A percentile compares a stretch with the other conserved stretches of the same genome.
Evolutionary conservation across 2,329 filamentous ascomycete species (phyloP).

Genomic region (Xylariales sp.): DNA sequence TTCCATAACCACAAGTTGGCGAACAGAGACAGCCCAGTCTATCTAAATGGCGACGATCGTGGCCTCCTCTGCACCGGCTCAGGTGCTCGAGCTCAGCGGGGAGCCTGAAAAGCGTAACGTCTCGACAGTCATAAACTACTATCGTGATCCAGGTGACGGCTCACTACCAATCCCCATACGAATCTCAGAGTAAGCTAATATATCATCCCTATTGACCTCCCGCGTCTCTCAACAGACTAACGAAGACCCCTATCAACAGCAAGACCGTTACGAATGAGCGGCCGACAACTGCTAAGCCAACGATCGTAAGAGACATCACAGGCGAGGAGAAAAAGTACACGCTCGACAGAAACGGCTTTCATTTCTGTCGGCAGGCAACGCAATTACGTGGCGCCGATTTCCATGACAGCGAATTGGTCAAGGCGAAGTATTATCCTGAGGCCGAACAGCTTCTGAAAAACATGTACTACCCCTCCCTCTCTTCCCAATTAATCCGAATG

Average conservation of each 20-base stretch:
- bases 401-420: conserved; percentile 68
- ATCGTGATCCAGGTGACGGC: conserved; percentile 47
- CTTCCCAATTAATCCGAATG: conserved; percentile 58
- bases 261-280: conserved; percentile 57
- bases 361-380: conserved; percentile 51
- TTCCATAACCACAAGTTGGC: background rate
- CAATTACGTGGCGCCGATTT: conserved; percentile 48
- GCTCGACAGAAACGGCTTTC: conserved; percentile 57
- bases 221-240: conserved; percentile 4
- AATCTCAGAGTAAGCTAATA: conserved; percentile 44
- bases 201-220: too few relatives aligned
- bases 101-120: conserved; percentile 37
- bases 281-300: conserved; percentile 54
- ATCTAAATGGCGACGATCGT: conserved; percentile 30
- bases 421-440: conserved; percentile 76
- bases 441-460: conserved; percentile 73
- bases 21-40: background rate
- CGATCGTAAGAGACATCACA: conserved; percentile 55
- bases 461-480: conserved; percentile 44
- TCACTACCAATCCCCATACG: conserved; percentile 45
- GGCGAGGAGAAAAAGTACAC: conserved; percentile 55
- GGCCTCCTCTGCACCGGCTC: conserved; percentile 16
- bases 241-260: conserved; percentile 30
- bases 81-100: conserved; percentile 17
- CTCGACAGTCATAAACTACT: conserved; percentile 47